Percentiles rank a stretch among this genome's conserved stretches.
phyloP scores from a whole-genome alignment of 192 early-diverging fungal genomes.

The Kickxella alabastrina region DNA sequence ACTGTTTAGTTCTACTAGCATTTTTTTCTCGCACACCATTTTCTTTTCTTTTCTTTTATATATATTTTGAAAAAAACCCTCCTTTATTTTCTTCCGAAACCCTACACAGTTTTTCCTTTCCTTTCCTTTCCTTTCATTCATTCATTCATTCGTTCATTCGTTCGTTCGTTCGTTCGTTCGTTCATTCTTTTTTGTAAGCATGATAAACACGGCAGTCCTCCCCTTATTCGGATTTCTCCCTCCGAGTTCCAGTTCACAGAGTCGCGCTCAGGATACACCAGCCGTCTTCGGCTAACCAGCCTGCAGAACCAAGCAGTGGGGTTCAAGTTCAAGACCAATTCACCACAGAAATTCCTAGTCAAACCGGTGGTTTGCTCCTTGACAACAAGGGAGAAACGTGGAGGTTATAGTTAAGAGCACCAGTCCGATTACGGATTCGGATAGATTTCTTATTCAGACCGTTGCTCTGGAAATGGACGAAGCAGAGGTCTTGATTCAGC shows the following conservation, averaged over 20 bases:
- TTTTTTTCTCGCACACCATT: too few species aligned
- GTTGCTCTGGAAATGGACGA: slow-evolving; percentile 49
- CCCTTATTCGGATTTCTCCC: slow-evolving; percentile 52
- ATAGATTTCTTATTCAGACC: slow-evolving; percentile 59
- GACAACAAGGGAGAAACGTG: slow-evolving; percentile 36
- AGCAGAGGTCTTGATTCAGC: slow-evolving; percentile 44
- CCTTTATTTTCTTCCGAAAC: neutral
- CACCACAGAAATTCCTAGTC: slow-evolving; percentile 57
- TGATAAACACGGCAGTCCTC: slow-evolving; percentile 10
- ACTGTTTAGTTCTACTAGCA: too few species aligned
- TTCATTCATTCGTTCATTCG: too few species aligned
- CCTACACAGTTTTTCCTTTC: neutral
- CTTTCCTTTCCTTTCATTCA: slow-evolving; percentile 3
- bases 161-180: too few species aligned
- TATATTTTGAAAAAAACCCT: neutral
- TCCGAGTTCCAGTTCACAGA: slow-evolving; percentile 53
- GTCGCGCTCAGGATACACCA: slow-evolving; percentile 43
- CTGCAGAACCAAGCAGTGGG: slow-evolving; percentile 48
- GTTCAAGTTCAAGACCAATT: slow-evolving; percentile 61
- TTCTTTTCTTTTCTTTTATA: neutral
- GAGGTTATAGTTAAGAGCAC: slow-evolving; percentile 55
- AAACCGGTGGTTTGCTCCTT: slow-evolving; percentile 54
- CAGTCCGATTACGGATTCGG: slow-evolving; percentile 39
- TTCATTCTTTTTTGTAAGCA: slow-evolving; percentile 7
- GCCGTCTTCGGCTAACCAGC: slow-evolving; percentile 48